Evolutionary conservation across 108 stramenopile species (phyloP).

Genomic region (Skeletonema grethae): DNA sequence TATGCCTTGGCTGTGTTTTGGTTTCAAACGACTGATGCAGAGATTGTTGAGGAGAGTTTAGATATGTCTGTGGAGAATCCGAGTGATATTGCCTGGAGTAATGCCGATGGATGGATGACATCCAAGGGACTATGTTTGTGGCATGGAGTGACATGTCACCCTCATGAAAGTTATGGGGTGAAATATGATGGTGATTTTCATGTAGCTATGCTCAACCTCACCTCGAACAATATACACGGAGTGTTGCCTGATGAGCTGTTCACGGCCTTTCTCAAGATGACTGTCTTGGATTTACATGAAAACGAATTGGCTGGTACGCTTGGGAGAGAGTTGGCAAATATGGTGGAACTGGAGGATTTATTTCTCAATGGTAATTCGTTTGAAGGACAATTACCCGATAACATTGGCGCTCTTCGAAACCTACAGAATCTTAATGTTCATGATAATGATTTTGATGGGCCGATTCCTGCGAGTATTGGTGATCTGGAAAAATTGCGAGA

Average conservation of each 20-base stretch:
- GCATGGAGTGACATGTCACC: conserved; percentile 44
- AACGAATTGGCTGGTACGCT: conserved; percentile 51
- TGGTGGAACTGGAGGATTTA: conserved; percentile 39
- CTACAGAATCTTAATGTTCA: conserved; percentile 44
- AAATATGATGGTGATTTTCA: conserved; percentile 29
- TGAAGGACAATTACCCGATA: conserved; percentile 26
- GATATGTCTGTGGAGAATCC: conserved; percentile 8
- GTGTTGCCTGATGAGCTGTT: conserved; percentile 54
- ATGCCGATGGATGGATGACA: conserved; percentile 30
- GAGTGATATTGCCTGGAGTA: conserved; percentile 24
- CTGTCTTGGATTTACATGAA: conserved; percentile 44
- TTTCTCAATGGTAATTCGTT: conserved; percentile 18
- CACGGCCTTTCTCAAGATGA: conserved; percentile 39
- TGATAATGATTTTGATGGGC: conserved; percentile 55
- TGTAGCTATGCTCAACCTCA: conserved; percentile 52
- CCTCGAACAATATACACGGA: conserved; percentile 58
- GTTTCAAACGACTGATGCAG: conserved; percentile 32
- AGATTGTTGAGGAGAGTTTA: conserved; percentile 21
- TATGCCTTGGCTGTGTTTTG: conserved; percentile 44
- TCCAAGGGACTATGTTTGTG: conserved; percentile 27
- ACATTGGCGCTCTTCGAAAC: conserved; percentile 30
- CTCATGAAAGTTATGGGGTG: conserved; percentile 4
- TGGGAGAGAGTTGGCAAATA: conserved; percentile 36
- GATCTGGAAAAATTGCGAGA: conserved; percentile 38
- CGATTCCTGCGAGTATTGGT: conserved; percentile 56